Percentiles rank a stretch among this genome's conserved stretches.
Conservation (phyloP, 495 filamentous ascomycete genomes). For the Trichoderma orchidacearum region DNA sequence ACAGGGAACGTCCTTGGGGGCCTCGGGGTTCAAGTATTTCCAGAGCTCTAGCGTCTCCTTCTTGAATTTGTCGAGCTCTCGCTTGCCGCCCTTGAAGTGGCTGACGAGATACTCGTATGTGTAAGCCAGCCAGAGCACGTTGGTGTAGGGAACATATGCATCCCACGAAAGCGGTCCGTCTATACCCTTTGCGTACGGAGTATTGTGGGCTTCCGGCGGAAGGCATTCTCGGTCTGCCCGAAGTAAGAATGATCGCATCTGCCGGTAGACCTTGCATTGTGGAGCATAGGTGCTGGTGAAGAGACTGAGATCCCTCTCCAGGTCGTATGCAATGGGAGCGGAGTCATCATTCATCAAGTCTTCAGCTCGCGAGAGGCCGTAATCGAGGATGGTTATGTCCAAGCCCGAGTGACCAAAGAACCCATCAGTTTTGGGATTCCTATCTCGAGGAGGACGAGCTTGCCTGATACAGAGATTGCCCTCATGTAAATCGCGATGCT, state of each 20-base stretch:
- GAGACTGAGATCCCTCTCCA: slow-evolving; percentile 37
- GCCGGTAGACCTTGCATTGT: slow-evolving; percentile 32
- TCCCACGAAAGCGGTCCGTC: slow-evolving; percentile 25
- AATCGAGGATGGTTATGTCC: slow-evolving; percentile 78
- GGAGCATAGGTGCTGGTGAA: slow-evolving; percentile 35
- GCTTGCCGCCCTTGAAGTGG: slow-evolving; percentile 19
- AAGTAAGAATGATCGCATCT: slow-evolving; percentile 37
- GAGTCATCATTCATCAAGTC: slow-evolving; percentile 5
- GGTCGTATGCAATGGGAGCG: slow-evolving; percentile 26
- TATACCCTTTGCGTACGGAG: slow-evolving; percentile 17
- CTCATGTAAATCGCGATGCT: slow-evolving; percentile 78
- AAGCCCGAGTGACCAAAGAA: slow-evolving; percentile 56
- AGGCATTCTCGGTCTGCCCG: slow-evolving; percentile 17
- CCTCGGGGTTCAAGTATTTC: slow-evolving; percentile 25
- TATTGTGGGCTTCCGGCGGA: slow-evolving; percentile 18
- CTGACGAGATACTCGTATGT: slow-evolving; percentile 27
- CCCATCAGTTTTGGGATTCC: slow-evolving; percentile 16
- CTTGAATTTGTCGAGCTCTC: slow-evolving; percentile 20
- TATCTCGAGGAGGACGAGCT: slow-evolving; percentile 17
- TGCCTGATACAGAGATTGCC: slow-evolving; percentile 71
- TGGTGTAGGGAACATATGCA: slow-evolving; percentile 31
- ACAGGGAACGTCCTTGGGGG: slow-evolving; percentile 17
- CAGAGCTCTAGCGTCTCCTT: slow-evolving; percentile 26
- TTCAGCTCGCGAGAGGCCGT: slow-evolving; percentile 64
- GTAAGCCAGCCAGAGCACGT: slow-evolving; percentile 40